phyloP scores from a whole-genome alignment of 352 stramenopile genomes.

The Phytophthora kernoviae region DNA sequence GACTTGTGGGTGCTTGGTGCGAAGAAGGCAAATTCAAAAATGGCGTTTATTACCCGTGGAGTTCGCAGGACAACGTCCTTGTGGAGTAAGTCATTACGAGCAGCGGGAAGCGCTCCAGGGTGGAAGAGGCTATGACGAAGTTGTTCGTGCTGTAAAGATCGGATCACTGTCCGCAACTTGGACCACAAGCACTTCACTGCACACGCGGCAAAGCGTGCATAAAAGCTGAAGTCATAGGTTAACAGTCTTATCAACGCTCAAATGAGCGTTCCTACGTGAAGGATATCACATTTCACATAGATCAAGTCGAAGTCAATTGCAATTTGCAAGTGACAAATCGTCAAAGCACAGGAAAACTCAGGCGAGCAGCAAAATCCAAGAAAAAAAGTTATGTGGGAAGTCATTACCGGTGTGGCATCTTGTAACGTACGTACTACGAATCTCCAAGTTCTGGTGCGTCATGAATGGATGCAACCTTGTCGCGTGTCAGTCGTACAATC shows the following conservation, averaged over 20 bases:
- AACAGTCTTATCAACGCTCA: constrained; percentile 11
- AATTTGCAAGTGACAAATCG: not conserved
- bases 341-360: not conserved
- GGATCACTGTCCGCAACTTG: constrained; percentile 14
- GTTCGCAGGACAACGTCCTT: no score
- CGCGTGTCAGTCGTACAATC: constrained; percentile 66
- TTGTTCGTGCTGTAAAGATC: constrained; percentile 29
- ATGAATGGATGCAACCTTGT: constrained; percentile 30
- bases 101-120: constrained; percentile 1
- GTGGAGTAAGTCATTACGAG: no score
- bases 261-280: constrained; percentile 3
- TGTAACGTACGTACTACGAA: not conserved
- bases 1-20: constrained; percentile 2
- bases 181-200: constrained; percentile 10
- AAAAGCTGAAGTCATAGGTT: no score
- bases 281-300: constrained; percentile 9
- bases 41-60: no score
- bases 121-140: constrained; percentile 9
- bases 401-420: not conserved
- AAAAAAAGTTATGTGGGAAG: constrained; percentile 6
- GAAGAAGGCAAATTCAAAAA: constrained; percentile 21
- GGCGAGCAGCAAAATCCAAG: not conserved
- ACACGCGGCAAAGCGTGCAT: constrained; percentile 21
- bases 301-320: not conserved
- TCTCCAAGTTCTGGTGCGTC: no score